Percentiles rank a stretch among this genome's conserved stretches.
These are phyloP conservation scores for Apostasia shenzhenica DNA, from an alignment of 106 monocot species.

Conservation along the genomic window DNA sequence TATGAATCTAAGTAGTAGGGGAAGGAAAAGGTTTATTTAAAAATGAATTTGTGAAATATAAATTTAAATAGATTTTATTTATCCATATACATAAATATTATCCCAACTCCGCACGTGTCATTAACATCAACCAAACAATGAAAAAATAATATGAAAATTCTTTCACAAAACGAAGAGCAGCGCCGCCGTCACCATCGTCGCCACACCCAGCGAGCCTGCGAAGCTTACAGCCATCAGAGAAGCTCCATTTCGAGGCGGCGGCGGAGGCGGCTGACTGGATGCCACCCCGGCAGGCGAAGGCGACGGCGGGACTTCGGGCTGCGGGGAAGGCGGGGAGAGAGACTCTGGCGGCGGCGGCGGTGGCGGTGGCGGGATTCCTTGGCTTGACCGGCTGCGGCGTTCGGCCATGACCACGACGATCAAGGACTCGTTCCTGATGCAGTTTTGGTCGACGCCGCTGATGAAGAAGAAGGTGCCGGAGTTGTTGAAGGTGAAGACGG, in stretches of 20 bases:
- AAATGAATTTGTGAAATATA: too few relatives aligned
- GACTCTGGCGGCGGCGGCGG: neutral
- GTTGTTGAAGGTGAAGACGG: slow-evolving; percentile 30
- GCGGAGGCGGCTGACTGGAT: neutral
- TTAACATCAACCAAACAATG: neutral
- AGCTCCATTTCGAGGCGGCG: slow-evolving; percentile 13
- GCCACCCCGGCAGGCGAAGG: neutral
- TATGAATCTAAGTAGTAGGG: too few relatives aligned
- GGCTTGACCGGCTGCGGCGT: neutral
- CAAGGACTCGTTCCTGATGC: slow-evolving; percentile 27
- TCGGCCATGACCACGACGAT: slow-evolving; percentile 18
- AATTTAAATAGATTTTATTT: too few relatives aligned
- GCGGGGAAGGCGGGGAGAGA: neutral
- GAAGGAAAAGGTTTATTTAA: too few relatives aligned
- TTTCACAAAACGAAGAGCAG: slow-evolving; percentile 10
- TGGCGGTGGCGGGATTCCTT: neutral
- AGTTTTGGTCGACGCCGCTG: slow-evolving; percentile 40
- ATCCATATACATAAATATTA: neutral
- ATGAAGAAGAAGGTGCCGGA: slow-evolving; percentile 60
- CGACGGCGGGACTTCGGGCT: slow-evolving; percentile 1
- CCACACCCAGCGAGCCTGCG: slow-evolving; percentile 15
- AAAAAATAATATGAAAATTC: slow-evolving; percentile 1
- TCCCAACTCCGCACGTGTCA: neutral
- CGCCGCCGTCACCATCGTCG: neutral
- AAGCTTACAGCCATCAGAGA: slow-evolving; percentile 16